Base-by-base conservation (phyloP, 371 early-diverging fungal species). In the Syncephalastrum racemosum region DNA sequence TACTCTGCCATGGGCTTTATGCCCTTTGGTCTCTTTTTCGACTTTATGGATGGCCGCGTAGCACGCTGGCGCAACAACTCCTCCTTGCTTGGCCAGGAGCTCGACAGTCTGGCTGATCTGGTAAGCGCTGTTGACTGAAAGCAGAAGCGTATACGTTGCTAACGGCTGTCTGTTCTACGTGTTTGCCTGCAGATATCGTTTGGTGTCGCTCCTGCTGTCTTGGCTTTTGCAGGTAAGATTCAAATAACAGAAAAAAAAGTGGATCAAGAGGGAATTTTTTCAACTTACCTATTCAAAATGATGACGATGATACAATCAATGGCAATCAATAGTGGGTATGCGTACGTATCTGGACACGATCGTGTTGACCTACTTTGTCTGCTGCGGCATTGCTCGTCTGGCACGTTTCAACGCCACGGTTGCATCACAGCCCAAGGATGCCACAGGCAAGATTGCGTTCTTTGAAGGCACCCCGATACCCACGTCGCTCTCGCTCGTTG, bases 381-480 rank as follows among this genome's bases (percentile, higher is more conserved):
- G 85, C 64, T 93, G 94, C 62, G 95, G 94, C 23, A 86, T 94
- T 56, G 89, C 94, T 23, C 85, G 95, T 40, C 73, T 95, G 52
- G 95, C 95, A 4, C 75, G 94, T 20, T 95, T 86, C 71, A 95
- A 95, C 63, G 92, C 92, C 7, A 93, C 93, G 0, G 90, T 93
- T 0, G 91, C 92, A 8, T 73, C 81, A 42, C 56, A 89, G 51
- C 90, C 91, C 15, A 90, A 89, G 56, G 92, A 92, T 58, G 65
- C 58, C 4, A 72, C 75, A 4, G 94, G 94, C 48, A 94, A 93
- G 59, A 80, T 93, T 40, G 59, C 73, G 16, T 89, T 88, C 62
- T 95, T 93, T 77, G 93, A 95, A 69, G 96, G 96, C 53, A 92
- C 94, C 2, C 95, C 96, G 14, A 93, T 95, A 25, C 96, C 94